Base-by-base conservation (phyloP, 306 rosid species). In the Trifolium pratense region DNA sequence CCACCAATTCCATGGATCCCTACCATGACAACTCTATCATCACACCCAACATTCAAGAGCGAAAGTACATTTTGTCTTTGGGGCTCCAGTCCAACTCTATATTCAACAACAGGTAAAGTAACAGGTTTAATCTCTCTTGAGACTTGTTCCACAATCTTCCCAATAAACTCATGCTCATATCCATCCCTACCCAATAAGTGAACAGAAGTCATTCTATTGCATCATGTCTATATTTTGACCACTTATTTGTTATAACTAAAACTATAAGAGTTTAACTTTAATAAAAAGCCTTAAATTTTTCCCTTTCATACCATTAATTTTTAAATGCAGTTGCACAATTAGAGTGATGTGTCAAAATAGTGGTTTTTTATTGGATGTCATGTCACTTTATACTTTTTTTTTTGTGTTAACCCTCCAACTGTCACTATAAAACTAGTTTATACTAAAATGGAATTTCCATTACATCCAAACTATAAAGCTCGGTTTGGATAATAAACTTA, bases 1-100 rank as follows among this genome's bases (percentile, higher is more conserved):
- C 46, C 46, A 10, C 46, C 46, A 40, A 43, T 2, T 75, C 64
- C 52, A 18, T 52, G 34, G 48, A 70, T 68, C 31, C 74, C 74
- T 11, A 68, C 74, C 62, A 31, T 32, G 31, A 3, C 46, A 2
- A 68, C 62, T 3, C 4, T 12, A 6, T 68, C 62, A 68, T 16
- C 7, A 32, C 29, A 68, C 1, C 7, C 74, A 10, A 68, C 7
- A 29, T 51, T 9, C 48, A 68, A 16, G 32, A 49, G 62, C 1
- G 18, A 49, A 3, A 10, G 34, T 49, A 68, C 74, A 31, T 49
- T 0, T 17, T 2, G 4, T 1, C 20, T 15, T 51, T 5, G 48
- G 1, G 62, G 7, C 3, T 32, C 74, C 6, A 51, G 31, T 51
- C 74, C 74, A 48, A 49, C 62, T 1, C 7, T n/a, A 11, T 68